Evolutionary conservation across 257 asterid genomes (phyloP).

Genomic region (Nicotiana benthamiana): DNA sequence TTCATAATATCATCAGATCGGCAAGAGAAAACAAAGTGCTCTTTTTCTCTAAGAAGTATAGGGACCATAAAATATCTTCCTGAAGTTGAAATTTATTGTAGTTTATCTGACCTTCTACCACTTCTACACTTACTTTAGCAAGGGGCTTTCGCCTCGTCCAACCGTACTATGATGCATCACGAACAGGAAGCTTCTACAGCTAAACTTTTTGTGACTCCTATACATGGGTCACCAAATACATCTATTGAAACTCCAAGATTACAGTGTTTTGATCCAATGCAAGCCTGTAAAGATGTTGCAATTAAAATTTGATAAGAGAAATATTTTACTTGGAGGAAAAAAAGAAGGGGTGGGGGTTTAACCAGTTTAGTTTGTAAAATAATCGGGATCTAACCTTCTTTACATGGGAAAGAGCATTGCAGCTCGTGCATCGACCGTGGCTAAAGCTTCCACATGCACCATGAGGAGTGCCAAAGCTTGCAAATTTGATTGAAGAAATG

Average conservation of each 20-base stretch:
- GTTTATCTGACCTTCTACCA: background rate
- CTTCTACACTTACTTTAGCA: background rate
- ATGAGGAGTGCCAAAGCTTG: slow-evolving; percentile 81
- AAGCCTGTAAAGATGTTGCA: slow-evolving; percentile 38
- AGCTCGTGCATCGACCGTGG: slow-evolving; percentile 78
- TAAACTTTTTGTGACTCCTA: slow-evolving; percentile 48
- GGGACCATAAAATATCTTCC: background rate
- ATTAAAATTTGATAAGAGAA: background rate
- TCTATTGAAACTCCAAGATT: slow-evolving; percentile 48
- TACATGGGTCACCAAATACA: slow-evolving; percentile 75
- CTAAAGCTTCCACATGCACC: slow-evolving; percentile 81
- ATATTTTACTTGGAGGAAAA: background rate
- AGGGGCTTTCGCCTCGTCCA: background rate
- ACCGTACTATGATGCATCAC: slow-evolving; percentile 16
- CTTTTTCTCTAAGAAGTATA: background rate
- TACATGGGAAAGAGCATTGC: slow-evolving; percentile 44
- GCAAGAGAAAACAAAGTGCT: background rate
- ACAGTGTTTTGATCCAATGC: slow-evolving; percentile 71
- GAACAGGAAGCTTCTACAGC: slow-evolving; percentile 84
- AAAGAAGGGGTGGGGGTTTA: background rate
- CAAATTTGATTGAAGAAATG: slow-evolving; percentile 64
- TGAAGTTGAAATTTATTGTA: background rate
- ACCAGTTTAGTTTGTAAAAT: background rate
- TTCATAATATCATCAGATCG: background rate
- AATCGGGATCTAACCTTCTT: slow-evolving; percentile 39